Percentiles rank a stretch among this genome's conserved stretches.
These are phyloP conservation scores for Coniosporium tulheliwenetii DNA, from an alignment of 2,329 filamentous ascomycete species.

Conservation along the genomic window DNA sequence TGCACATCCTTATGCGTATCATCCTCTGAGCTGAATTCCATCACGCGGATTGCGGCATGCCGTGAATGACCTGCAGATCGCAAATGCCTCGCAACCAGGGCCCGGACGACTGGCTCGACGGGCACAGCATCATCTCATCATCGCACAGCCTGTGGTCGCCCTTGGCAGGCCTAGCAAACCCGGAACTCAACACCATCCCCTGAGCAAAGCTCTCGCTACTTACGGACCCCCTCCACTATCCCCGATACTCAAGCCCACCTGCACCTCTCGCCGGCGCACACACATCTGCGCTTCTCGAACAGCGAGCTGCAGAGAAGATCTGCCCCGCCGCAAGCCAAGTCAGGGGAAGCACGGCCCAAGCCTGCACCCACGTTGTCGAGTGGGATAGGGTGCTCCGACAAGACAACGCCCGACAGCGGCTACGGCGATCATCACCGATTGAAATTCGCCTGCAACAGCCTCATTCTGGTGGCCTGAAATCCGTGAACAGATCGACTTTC, in stretches of 20 bases:
- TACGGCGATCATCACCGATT: slow-evolving; percentile 18
- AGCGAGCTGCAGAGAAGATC: neutral
- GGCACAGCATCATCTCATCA: too few relatives aligned
- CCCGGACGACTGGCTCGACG: too few relatives aligned
- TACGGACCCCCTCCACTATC: neutral
- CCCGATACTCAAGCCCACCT: neutral
- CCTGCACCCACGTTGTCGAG: neutral
- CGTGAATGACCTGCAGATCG: too few relatives aligned
- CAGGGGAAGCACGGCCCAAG: neutral
- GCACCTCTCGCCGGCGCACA: neutral
- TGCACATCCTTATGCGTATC: too few relatives aligned
- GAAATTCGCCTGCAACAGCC: slow-evolving; percentile 13
- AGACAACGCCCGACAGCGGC: slow-evolving; percentile 8
- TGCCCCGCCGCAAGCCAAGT: neutral
- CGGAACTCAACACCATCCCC: too few relatives aligned
- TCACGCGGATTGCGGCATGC: too few relatives aligned
- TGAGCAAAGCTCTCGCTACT: neutral
- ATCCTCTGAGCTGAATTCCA: too few relatives aligned
- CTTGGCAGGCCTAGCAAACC: too few relatives aligned
- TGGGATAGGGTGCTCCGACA: neutral
- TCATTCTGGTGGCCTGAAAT: neutral
- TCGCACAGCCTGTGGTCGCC: too few relatives aligned
- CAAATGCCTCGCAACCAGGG: too few relatives aligned
- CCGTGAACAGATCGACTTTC: neutral
- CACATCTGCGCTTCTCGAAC: neutral